Evolutionary conservation across 345 rosid species (phyloP).

Genomic region (Physaria fendleri): DNA sequence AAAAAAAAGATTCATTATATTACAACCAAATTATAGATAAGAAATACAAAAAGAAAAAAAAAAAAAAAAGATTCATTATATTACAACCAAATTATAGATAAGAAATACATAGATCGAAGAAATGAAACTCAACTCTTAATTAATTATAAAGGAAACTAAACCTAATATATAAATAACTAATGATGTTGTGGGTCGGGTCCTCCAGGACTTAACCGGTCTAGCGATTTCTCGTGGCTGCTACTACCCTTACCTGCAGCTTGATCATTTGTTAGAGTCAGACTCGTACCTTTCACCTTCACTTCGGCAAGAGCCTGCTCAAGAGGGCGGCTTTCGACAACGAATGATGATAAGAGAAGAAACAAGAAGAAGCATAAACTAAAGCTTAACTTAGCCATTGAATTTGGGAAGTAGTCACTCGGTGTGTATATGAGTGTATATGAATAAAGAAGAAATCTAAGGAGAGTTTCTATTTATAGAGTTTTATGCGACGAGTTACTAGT

Average conservation of each 20-base stretch:
- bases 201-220: constrained; percentile 36
- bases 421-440: no score
- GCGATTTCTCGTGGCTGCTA: constrained; percentile 10
- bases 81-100: constrained; percentile 21
- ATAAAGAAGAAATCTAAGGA: constrained; percentile 21
- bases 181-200: constrained; percentile 48
- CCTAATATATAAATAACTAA: constrained; percentile 27
- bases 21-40: constrained; percentile 19
- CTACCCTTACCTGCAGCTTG: constrained; percentile 12
- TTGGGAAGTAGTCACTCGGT: constrained; percentile 3
- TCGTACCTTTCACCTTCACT: constrained; percentile 19
- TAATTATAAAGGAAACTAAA: constrained; percentile 19
- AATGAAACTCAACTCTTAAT: constrained; percentile 4
- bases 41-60: constrained; percentile 18
- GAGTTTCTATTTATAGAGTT: constrained; percentile 26
- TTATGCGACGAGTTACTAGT: constrained; percentile 12
- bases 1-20: constrained; percentile 9
- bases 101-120: constrained; percentile 14
- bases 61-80: constrained; percentile 8
- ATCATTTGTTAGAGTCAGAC: neutral
- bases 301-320: neutral
- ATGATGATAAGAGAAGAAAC: constrained; percentile 24
- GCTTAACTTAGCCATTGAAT: constrained; percentile 29
- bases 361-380: constrained; percentile 12
- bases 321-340: constrained; percentile 19